Conservation (phyloP, 2,329 filamentous ascomycete species). For the Colletotrichum acutatum region DNA sequence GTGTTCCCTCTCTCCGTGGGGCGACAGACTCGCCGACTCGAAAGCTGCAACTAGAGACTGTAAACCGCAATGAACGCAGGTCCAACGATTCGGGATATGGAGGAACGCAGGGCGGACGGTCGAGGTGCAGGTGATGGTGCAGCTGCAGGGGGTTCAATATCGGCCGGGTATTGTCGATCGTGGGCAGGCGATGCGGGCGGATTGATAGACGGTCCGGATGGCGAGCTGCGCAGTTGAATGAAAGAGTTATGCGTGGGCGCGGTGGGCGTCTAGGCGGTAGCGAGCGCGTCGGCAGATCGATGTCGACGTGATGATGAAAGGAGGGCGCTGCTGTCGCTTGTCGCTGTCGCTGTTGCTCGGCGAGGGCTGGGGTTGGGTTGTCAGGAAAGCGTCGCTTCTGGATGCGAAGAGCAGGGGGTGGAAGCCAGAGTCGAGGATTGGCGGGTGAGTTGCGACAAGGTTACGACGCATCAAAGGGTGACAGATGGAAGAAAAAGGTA, state of each 20-base stretch:
- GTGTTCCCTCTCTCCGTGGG: constrained; percentile 30
- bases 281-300: constrained; percentile 33
- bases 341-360: constrained; percentile 12
- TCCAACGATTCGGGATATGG: constrained; percentile 18
- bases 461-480: constrained; percentile 26
- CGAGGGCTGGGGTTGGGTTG: constrained; percentile 27
- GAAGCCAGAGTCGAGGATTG: constrained; percentile 23
- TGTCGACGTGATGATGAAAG: constrained; percentile 29
- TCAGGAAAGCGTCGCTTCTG: constrained; percentile 29
- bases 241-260: not conserved
- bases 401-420: constrained; percentile 21
- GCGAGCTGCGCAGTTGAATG: constrained; percentile 7
- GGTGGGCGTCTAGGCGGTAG: constrained; percentile 5
- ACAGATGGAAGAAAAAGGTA: constrained; percentile 1
- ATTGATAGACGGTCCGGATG: not conserved
- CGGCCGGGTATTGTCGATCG: not conserved
- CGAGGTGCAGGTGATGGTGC: constrained; percentile 7
- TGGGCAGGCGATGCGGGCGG: not conserved
- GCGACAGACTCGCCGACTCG: constrained; percentile 32
- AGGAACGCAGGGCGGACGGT: constrained; percentile 15
- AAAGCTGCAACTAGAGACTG: constrained; percentile 20
- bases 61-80: constrained; percentile 21
- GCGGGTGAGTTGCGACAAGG: constrained; percentile 20
- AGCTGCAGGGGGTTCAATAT: not conserved
- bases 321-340: constrained; percentile 7